Evolutionary conservation across 495 filamentous ascomycete genomes (phyloP).

Genomic region (Tricharina praecox): DNA sequence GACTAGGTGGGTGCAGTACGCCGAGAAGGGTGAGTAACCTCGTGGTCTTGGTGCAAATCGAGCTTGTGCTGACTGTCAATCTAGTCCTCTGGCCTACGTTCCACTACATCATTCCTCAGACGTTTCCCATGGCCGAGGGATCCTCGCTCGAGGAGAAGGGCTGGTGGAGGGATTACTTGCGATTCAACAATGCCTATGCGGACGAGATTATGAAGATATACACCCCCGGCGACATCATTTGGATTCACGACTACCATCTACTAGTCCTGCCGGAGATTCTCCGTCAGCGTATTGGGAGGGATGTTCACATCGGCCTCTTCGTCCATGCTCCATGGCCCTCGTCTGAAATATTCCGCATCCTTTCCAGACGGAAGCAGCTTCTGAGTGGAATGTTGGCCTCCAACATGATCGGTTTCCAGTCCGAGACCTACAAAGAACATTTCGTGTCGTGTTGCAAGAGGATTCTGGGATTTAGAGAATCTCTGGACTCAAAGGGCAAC

Average conservation of each 20-base stretch:
- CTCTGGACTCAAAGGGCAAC: conserved; percentile 27
- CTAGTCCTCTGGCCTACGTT: conserved; percentile 58
- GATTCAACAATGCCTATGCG: conserved; percentile 74
- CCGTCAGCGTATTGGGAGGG: conserved; percentile 55
- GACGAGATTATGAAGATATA: conserved; percentile 71
- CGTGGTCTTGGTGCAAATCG: background rate
- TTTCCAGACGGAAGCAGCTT: conserved; percentile 70
- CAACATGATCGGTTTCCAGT: conserved; percentile 86
- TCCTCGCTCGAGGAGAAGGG: conserved; percentile 45
- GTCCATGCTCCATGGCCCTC: conserved; percentile 85
- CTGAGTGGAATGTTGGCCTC: conserved; percentile 73
- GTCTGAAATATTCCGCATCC: conserved; percentile 77
- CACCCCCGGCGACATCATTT: conserved; percentile 74
- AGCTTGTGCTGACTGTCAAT: background rate
- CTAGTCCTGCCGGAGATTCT: conserved; percentile 72
- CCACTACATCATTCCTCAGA: conserved; percentile 71
- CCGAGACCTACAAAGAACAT: conserved; percentile 78
- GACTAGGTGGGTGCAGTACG: conserved; percentile 66
- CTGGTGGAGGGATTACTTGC: conserved; percentile 77
- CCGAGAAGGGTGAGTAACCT: conserved; percentile 47
- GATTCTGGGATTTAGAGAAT: conserved; percentile 69
- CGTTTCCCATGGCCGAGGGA: conserved; percentile 58
- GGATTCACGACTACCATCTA: conserved; percentile 84
- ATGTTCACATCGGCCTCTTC: conserved; percentile 81
- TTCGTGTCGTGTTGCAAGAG: conserved; percentile 84